phyloP scores from a whole-genome alignment of 768 basidiomycete genomes.

The Coprinopsis marcescibilis region DNA sequence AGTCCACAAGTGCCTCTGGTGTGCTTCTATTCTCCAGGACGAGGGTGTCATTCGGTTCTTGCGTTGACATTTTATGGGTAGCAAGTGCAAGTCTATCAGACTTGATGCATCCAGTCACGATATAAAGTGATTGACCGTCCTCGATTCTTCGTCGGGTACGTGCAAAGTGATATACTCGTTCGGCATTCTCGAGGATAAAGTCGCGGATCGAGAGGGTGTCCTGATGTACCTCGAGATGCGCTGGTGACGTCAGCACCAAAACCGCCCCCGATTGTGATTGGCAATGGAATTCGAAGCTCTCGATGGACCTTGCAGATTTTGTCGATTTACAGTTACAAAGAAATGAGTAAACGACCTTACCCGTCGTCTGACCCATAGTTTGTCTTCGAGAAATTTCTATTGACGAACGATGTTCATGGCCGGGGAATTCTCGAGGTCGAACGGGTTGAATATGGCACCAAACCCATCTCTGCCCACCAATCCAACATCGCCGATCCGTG shows the following conservation, averaged over 20 bases:
- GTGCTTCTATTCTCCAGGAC: neutral
- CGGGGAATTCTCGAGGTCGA: too few species aligned
- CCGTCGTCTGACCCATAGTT: too few species aligned
- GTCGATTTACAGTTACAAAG: too few species aligned
- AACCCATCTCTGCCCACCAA: neutral
- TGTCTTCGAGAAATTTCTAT: too few species aligned
- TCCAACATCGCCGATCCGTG: neutral
- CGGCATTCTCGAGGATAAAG: neutral
- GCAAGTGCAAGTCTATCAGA: neutral
- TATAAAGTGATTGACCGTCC: neutral
- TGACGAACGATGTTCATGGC: too few species aligned
- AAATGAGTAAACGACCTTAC: too few species aligned
- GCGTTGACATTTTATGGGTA: neutral
- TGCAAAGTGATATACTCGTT: neutral
- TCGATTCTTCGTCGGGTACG: neutral
- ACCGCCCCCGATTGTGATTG: neutral
- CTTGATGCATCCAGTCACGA: neutral
- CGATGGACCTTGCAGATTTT: neutral
- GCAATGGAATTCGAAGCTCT: neutral
- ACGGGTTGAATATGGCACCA: neutral
- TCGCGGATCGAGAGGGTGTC: neutral
- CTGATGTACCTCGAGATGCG: neutral
- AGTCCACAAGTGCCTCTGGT: neutral
- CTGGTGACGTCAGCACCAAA: neutral
- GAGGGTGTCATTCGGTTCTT: neutral